These are phyloP conservation scores for Termitomyces sp. DNA, from an alignment of 768 basidiomycete genomes.

Conservation along the genomic window DNA sequence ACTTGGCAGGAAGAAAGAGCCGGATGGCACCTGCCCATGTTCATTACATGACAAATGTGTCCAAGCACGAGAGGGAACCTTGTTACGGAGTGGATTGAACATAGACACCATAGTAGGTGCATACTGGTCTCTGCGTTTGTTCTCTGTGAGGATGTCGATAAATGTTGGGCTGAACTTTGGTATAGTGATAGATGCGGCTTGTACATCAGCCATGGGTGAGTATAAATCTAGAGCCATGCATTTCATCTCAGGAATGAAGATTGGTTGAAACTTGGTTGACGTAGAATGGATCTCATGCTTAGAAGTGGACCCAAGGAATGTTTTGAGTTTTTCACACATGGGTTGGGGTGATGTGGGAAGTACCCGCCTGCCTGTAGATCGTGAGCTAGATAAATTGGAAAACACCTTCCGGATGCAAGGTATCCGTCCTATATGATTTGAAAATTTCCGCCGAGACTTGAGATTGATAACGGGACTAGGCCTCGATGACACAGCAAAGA, in stretches of 20 bases:
- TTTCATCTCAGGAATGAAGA: background rate
- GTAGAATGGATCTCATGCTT: background rate
- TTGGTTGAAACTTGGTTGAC: background rate
- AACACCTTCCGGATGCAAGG: constrained; percentile 17
- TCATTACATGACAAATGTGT: constrained; percentile 6
- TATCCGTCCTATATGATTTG: constrained; percentile 5
- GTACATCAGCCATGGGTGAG: background rate
- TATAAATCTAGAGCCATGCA: background rate
- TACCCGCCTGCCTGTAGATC: background rate
- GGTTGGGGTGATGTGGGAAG: constrained; percentile 1
- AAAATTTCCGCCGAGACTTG: constrained; percentile 10
- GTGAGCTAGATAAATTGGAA: constrained; percentile 3
- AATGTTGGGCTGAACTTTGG: constrained; percentile 5
- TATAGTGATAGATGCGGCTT: background rate
- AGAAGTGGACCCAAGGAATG: background rate
- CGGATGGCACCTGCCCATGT: background rate
- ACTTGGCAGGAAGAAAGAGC: constrained; percentile 14
- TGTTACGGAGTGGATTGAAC: constrained; percentile 22
- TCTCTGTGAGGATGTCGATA: constrained; percentile 14
- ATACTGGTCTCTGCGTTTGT: constrained; percentile 19
- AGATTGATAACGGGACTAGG: background rate
- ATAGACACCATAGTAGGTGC: constrained; percentile 23
- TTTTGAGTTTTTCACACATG: background rate
- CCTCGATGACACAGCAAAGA: background rate
- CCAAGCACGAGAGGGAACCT: constrained; percentile 19